A percentile compares a stretch with the other conserved stretches of the same genome.
Conservation (phyloP, 192 early-diverging fungal genomes). For the Spizellomyces punctatus region DNA sequence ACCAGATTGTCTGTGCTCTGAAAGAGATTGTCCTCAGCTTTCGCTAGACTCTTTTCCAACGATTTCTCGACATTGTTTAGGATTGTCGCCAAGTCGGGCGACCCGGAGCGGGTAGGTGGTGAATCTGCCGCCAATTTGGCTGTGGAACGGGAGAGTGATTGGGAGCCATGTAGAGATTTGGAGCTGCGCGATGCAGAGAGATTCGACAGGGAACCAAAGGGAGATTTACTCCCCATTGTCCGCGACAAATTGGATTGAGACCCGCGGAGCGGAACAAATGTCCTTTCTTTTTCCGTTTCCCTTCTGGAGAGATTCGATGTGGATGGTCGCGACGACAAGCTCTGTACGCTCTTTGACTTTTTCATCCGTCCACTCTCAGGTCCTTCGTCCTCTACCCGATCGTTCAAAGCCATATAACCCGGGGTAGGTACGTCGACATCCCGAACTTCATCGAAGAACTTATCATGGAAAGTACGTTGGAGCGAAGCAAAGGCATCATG, state of each 20-base stretch:
- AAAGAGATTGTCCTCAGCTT: slow-evolving; percentile 5
- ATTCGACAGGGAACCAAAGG: neutral
- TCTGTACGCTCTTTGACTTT: neutral
- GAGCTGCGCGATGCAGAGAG: neutral
- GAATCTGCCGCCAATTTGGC: neutral
- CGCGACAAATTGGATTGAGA: neutral
- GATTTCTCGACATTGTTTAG: slow-evolving; percentile 5
- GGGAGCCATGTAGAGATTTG: neutral
- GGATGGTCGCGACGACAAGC: neutral
- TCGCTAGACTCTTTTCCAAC: neutral
- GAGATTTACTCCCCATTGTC: neutral
- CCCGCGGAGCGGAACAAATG: no score
- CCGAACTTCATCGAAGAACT: neutral
- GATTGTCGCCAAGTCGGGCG: slow-evolving; percentile 9
- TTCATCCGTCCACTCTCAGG: neutral
- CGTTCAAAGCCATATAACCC: neutral
- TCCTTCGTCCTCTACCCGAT: neutral
- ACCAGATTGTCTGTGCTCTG: slow-evolving; percentile 4
- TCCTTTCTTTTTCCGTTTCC: no score
- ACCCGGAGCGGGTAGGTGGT: neutral
- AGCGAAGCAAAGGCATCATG: neutral
- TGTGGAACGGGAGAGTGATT: neutral
- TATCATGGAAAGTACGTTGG: neutral
- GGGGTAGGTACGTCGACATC: neutral
- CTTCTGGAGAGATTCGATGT: neutral